phyloP scores from a whole-genome alignment of 2,329 filamentous ascomycete species.

The Ceratocystis alfenasii region DNA sequence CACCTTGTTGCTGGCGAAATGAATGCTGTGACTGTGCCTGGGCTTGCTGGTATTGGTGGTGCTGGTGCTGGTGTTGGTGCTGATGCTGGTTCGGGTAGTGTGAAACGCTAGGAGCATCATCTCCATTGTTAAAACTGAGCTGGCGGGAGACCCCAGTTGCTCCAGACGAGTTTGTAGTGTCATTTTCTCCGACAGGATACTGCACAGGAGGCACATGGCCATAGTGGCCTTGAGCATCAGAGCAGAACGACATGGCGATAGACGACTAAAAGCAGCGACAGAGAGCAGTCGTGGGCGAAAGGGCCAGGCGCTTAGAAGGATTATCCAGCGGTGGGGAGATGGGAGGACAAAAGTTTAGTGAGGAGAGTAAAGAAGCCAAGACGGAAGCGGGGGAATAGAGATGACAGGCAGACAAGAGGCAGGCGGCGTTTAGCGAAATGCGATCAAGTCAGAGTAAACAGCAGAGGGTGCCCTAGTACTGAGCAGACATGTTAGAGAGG shows the following conservation, averaged over 20 bases:
- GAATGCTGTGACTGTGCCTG: constrained; percentile 26
- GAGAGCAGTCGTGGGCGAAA: neutral
- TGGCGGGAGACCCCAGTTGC: constrained; percentile 36
- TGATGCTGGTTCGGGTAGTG: constrained; percentile 8
- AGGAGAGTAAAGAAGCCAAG: neutral
- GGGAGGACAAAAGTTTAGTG: neutral
- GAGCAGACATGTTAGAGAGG: neutral
- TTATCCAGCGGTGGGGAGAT: neutral
- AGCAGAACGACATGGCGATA: constrained; percentile 48
- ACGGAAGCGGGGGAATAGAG: constrained; percentile 7
- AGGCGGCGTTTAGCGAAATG: neutral
- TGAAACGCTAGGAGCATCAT: constrained; percentile 44
- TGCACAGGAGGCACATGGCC: constrained; percentile 55
- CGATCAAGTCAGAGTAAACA: neutral
- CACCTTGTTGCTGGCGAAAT: constrained; percentile 5
- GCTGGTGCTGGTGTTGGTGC: neutral
- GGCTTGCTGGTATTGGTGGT: constrained; percentile 31
- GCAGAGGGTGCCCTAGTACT: neutral
- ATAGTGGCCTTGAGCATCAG: constrained; percentile 51
- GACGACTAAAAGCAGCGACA: neutral
- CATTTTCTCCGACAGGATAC: constrained; percentile 39
- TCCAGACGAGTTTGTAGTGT: constrained; percentile 27
- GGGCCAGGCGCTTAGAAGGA: too few species aligned
- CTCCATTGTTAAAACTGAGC: constrained; percentile 64
- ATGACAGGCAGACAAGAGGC: neutral